Percentiles rank a stretch among this genome's conserved stretches.
phyloP scores from a whole-genome alignment of 2,329 filamentous ascomycete genomes.

The Fusarium temperatum region DNA sequence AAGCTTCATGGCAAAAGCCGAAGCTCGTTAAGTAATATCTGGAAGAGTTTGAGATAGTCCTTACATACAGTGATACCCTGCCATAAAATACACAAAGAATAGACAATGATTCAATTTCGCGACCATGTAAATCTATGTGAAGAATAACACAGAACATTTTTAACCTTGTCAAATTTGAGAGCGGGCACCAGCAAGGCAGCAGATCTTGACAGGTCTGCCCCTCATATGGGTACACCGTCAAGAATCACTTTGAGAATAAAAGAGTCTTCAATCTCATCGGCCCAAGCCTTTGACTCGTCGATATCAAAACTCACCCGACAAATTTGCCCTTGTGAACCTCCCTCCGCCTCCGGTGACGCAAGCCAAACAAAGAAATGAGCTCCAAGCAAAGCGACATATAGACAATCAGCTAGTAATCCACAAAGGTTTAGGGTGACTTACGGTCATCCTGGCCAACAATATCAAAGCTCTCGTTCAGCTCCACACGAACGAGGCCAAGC shows the following conservation, averaged over 20 bases:
- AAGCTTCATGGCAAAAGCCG: background rate
- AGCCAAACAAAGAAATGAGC: background rate
- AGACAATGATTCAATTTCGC: background rate
- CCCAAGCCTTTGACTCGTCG: background rate
- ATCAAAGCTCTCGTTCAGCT: background rate
- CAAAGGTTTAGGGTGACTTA: background rate
- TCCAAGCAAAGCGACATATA: background rate
- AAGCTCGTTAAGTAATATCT: background rate
- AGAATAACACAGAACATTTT: fast-evolving
- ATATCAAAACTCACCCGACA: background rate
- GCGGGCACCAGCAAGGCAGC: fast-evolving
- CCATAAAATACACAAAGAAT: background rate
- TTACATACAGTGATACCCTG: background rate
- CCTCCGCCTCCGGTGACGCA: background rate
- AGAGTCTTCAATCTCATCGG: background rate
- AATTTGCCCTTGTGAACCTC: background rate
- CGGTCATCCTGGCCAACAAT: background rate
- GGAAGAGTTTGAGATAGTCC: background rate
- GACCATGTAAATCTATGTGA: background rate
- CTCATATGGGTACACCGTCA: background rate
- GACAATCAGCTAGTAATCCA: background rate
- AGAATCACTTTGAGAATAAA: background rate
- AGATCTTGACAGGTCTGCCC: background rate
- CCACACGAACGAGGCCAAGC: background rate
- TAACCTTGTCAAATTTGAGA: too few species aligned